Percentiles rank a stretch among this genome's conserved stretches.
Evolutionary conservation across 1,139 yeast species (phyloP).

Genomic region (Candida sojae): DNA sequence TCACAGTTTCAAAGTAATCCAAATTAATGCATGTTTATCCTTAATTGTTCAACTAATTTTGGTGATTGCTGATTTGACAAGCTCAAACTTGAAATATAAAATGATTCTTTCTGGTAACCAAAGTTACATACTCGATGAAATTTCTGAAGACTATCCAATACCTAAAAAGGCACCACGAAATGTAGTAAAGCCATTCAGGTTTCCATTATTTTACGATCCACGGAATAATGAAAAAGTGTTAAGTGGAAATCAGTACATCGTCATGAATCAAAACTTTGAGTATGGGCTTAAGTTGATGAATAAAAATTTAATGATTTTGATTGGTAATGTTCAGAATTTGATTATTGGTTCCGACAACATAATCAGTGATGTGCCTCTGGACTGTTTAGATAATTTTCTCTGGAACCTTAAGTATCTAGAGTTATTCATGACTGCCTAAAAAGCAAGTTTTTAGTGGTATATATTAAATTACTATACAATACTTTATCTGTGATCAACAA

Average conservation of each 20-base stretch:
- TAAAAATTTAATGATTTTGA: slow-evolving; percentile 30
- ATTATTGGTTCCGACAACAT: slow-evolving; percentile 10
- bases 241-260: slow-evolving; percentile 13
- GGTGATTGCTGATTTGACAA: slow-evolving; percentile 26
- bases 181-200: slow-evolving; percentile 10
- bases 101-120: slow-evolving; percentile 26
- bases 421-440: slow-evolving; percentile 34
- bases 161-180: slow-evolving; percentile 4
- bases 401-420: slow-evolving; percentile 45
- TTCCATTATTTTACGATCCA: slow-evolving; percentile 33
- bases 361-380: slow-evolving; percentile 32
- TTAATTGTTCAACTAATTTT: slow-evolving; percentile 30
- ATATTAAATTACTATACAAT: background rate
- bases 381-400: slow-evolving; percentile 42
- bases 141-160: slow-evolving; percentile 17
- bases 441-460: background rate
- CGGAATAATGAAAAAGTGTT: slow-evolving; percentile 22
- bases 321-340: slow-evolving; percentile 24
- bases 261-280: slow-evolving; percentile 34
- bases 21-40: slow-evolving; percentile 36
- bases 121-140: slow-evolving; percentile 29
- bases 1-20: slow-evolving; percentile 18
- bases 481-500: background rate
- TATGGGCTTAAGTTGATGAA: slow-evolving; percentile 34
- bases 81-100: slow-evolving; percentile 28